Conservation (phyloP, 2,329 filamentous ascomycete species). For the Aspergillus piperis region DNA sequence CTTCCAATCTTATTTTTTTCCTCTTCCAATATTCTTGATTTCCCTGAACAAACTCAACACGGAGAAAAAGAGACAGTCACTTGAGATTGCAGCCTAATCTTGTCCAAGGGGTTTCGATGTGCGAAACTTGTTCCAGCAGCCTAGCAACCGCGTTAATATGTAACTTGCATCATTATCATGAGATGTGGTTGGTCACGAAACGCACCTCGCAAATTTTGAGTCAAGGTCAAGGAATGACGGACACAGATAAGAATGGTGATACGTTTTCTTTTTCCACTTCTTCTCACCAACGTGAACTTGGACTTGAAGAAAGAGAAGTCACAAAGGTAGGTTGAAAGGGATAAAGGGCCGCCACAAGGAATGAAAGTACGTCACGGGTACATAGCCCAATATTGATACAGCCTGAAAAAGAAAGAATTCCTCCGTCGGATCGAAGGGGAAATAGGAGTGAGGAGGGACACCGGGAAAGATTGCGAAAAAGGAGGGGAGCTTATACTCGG, state of each 20-base stretch:
- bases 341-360: slow-evolving; percentile 27
- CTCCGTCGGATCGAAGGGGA: slow-evolving; percentile 7
- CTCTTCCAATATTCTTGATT: not conserved
- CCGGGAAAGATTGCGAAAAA: not conserved
- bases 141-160: slow-evolving; percentile 21
- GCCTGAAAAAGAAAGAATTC: slow-evolving; percentile 4
- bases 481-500: not conserved
- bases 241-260: slow-evolving; percentile 15
- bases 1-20: not conserved
- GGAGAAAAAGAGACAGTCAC: not conserved
- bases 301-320: slow-evolving; percentile 10
- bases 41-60: not conserved
- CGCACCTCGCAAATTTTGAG: slow-evolving; percentile 18
- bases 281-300: slow-evolving; percentile 4
- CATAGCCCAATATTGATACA: slow-evolving; percentile 23
- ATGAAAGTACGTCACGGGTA: slow-evolving; percentile 30
- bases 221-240: slow-evolving; percentile 12
- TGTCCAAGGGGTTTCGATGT: not conserved
- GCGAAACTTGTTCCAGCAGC: slow-evolving; percentile 11
- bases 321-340: slow-evolving; percentile 21
- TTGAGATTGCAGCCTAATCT: slow-evolving; percentile 1
- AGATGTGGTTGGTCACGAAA: not conserved
- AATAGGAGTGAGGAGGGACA: not conserved
- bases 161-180: slow-evolving; percentile 14
- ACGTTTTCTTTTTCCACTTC: not conserved